phyloP scores from a whole-genome alignment of 2,329 filamentous ascomycete species.

The Pseudonectria foliicola region DNA sequence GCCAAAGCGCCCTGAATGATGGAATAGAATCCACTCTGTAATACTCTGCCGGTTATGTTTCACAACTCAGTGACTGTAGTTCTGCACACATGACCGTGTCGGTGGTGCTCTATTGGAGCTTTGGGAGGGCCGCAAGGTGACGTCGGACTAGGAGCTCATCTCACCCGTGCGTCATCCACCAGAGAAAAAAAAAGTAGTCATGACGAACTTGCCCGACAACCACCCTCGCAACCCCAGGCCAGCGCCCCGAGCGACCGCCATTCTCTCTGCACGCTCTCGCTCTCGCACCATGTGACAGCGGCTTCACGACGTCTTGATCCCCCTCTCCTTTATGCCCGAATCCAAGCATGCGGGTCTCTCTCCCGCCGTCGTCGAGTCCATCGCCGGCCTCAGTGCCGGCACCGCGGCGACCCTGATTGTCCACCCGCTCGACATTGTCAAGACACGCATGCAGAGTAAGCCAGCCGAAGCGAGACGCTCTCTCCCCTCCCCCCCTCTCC shows the following conservation, averaged over 20 bases:
- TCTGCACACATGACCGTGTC: too few species aligned
- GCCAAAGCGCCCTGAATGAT: constrained; percentile 7
- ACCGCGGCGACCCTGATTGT: constrained; percentile 78
- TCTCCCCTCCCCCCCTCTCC: background rate
- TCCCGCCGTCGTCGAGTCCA: constrained; percentile 74
- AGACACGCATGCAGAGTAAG: constrained; percentile 86
- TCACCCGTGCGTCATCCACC: too few species aligned
- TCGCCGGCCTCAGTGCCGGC: constrained; percentile 86
- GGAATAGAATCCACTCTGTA: constrained; percentile 17
- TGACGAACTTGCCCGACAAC: background rate
- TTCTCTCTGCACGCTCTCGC: background rate
- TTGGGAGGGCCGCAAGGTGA: too few species aligned
- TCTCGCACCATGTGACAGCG: constrained; percentile 19
- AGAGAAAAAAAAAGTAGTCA: constrained; percentile 4
- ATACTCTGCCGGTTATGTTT: constrained; percentile 3
- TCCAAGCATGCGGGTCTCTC: constrained; percentile 54
- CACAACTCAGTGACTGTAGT: too few species aligned
- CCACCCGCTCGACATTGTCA: constrained; percentile 91
- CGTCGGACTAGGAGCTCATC: too few species aligned
- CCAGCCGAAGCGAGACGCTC: constrained; percentile 2
- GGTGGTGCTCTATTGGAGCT: too few species aligned
- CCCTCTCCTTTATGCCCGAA: constrained; percentile 37
- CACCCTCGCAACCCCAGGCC: background rate
- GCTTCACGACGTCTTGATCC: constrained; percentile 4
- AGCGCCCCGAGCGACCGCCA: too few species aligned